Base-by-base conservation (phyloP, 2,329 filamentous ascomycete species). In the Microsporum canis region DNA sequence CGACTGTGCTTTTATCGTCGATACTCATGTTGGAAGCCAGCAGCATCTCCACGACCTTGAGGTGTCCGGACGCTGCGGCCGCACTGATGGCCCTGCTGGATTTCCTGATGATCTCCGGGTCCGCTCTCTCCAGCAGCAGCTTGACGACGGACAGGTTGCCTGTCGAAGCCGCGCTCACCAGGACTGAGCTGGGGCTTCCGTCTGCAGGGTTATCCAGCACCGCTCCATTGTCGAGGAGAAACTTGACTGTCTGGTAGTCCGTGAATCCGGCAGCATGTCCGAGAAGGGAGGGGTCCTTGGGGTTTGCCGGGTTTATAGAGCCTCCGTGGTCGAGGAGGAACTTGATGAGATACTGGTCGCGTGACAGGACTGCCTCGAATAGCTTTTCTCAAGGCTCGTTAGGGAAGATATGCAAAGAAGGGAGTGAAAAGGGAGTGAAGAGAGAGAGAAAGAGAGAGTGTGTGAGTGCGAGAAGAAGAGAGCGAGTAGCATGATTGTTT, bases 321-420 rank as follows among this genome's bases (percentile, higher is more conserved):
- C 55, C 55, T 29, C 55, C 55, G 31, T 57, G n/a, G 36, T 57
- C 55, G 55, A 57, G 39, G 34, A 57, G 55, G 55, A 57, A 57
- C 31, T 57, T 57, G 55, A 57, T 43, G 34, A 57, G 55, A 34
- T 39, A 27, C 39, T 41, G 55, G 27, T 57, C 55, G 39, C 55
- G 55, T 7, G 55, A 57, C 6, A 43, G 34, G 27, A 57, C 55
- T 14, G 55, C 55, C 55, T 57, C 55, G 27, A 57, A 57, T 57
- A 57, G 55, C 55, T 57, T 29, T 4, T 39, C 29, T 43, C 55
- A 39, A 27, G 53, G 31, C 39, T 41, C 39, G 27, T 57, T 57
- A 57, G 55, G 27, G 4, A 41, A 29, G 4, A 8, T 8, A 7
- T 33, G 29, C 5, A 57, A 17, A 27, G 14, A 41, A 31, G 10